Conservation (phyloP, 108 stramenopile species). For the Pinguiococcus pyrenoidosus region DNA sequence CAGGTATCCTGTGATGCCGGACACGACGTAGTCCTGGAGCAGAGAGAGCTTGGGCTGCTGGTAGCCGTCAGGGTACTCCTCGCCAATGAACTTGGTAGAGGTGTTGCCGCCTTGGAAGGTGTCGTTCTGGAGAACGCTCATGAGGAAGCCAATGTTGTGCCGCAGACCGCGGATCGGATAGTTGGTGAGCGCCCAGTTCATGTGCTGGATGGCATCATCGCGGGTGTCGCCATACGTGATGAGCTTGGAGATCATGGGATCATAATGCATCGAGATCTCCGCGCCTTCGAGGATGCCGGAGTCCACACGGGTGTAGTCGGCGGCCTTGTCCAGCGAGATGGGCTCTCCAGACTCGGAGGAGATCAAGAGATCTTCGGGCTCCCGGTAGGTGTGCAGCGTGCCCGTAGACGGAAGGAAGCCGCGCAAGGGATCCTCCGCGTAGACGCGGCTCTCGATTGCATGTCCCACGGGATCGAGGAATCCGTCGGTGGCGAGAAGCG, state of each 20-base stretch:
- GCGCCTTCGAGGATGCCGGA: slow-evolving; percentile 71
- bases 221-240: slow-evolving; percentile 46
- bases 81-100: slow-evolving; percentile 74
- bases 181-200: slow-evolving; percentile 60
- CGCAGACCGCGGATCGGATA: slow-evolving; percentile 79
- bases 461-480: slow-evolving; percentile 14
- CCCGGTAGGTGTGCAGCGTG: slow-evolving; percentile 30
- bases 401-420: slow-evolving; percentile 79
- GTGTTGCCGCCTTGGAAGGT: slow-evolving; percentile 61
- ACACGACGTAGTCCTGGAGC: background rate
- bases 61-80: slow-evolving; percentile 83
- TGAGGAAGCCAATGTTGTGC: slow-evolving; percentile 71
- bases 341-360: no score
- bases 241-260: slow-evolving; percentile 93
- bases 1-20: background rate
- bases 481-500: slow-evolving; percentile 1
- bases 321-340: no score
- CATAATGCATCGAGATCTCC: slow-evolving; percentile 75
- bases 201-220: slow-evolving; percentile 49
- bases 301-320: slow-evolving; percentile 53
- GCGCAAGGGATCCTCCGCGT: slow-evolving; percentile 91
- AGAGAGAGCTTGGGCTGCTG: slow-evolving; percentile 31
- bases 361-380: slow-evolving; percentile 18
- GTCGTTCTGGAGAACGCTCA: slow-evolving; percentile 55
- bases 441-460: slow-evolving; percentile 70